Evolutionary conservation across 1,284 basidiomycete species (phyloP), one percentile per base, ranked within the genome.

Genomic region (Rhodofomes roseus): DNA sequence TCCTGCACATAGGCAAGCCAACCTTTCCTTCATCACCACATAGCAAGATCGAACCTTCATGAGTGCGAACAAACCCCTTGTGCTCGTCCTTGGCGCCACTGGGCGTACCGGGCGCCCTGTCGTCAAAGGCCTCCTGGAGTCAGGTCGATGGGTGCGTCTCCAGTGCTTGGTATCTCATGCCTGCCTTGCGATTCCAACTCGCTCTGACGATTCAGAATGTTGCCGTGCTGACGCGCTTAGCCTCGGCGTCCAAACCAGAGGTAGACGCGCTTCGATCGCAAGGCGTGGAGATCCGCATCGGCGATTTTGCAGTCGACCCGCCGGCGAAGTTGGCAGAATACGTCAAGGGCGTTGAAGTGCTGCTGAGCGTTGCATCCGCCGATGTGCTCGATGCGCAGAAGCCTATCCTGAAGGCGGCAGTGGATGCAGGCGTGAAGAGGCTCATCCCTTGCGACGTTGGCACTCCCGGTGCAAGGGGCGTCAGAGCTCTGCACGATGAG

Each of bases 71-170:
- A 62, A 60, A 43, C 58, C 64, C 20, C 64, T 64, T 29, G 68
- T 69, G 2, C 59, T 68, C 57, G 58, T 69, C 25, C 43, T 68
- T 14, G 66, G 66, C 5, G 64, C 60, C 2, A 63, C 65, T n/a
- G 68, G 68, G 8, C 39, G 27, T 22, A 68, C 68, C 11, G 68
- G 65, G 1, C 11, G 39, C 8, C 41, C 44, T n/a, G 62, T 68
- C 51, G 54, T 63, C 14, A 46, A 62, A 0, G 66, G 54, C 1
- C 63, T 69, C 1, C 29, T 65, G 20, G 56, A 54, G 5, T 53
- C 59, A 25, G 61, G 62, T 1, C 46, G 58, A 12, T 67, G 65
- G 50, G 65, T 68, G 50, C 22, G 66, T 63, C n/a, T 3, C 11
- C 11, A 23, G n/a, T 18, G 37, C 4, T 11, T 18, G 43, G 20